Percentiles rank a stretch among this genome's conserved stretches.
Evolutionary conservation across 2,329 filamentous ascomycete genomes (phyloP).

Genomic region (Claviceps arundinis): DNA sequence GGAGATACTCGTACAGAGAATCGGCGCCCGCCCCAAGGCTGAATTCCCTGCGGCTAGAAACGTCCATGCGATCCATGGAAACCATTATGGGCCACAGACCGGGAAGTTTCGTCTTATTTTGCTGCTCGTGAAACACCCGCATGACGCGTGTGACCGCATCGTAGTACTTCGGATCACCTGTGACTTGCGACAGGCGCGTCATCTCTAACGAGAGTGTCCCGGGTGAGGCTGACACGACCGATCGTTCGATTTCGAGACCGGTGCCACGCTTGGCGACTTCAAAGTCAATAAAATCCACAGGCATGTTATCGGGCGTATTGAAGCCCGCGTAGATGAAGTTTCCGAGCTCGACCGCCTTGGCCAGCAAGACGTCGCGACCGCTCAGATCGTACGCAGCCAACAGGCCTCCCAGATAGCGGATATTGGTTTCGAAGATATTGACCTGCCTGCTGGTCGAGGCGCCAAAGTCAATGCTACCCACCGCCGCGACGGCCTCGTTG

Average conservation of each 20-base stretch:
- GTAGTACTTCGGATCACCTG: constrained; percentile 59
- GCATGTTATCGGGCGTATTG: constrained; percentile 56
- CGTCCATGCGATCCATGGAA: constrained; percentile 40
- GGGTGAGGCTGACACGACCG: constrained; percentile 30
- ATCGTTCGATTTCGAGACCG: constrained; percentile 19
- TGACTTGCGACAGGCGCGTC: constrained; percentile 59
- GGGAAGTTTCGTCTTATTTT: constrained; percentile 52
- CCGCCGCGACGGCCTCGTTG: constrained; percentile 44
- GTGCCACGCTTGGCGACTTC: constrained; percentile 22
- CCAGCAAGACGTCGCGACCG: constrained; percentile 38
- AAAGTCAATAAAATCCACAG: constrained; percentile 36
- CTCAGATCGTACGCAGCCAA: constrained; percentile 58
- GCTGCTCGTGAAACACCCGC: constrained; percentile 49
- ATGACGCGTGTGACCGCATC: constrained; percentile 58
- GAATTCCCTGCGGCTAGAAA: constrained; percentile 15
- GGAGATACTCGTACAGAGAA: constrained; percentile 66
- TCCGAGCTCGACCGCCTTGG: constrained; percentile 49
- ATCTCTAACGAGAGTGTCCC: constrained; percentile 63
- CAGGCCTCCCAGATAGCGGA: constrained; percentile 57
- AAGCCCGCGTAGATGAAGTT: constrained; percentile 53
- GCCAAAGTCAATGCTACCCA: constrained; percentile 48
- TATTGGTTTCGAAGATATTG: constrained; percentile 59
- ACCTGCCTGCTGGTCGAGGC: constrained; percentile 32
- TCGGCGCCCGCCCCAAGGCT: constrained; percentile 28
- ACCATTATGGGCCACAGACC: constrained; percentile 60